Evolutionary conservation across 805 yeast species (phyloP), one percentile per base, ranked within the genome.

Genomic region (Wickerhamiella qilinensis): DNA sequence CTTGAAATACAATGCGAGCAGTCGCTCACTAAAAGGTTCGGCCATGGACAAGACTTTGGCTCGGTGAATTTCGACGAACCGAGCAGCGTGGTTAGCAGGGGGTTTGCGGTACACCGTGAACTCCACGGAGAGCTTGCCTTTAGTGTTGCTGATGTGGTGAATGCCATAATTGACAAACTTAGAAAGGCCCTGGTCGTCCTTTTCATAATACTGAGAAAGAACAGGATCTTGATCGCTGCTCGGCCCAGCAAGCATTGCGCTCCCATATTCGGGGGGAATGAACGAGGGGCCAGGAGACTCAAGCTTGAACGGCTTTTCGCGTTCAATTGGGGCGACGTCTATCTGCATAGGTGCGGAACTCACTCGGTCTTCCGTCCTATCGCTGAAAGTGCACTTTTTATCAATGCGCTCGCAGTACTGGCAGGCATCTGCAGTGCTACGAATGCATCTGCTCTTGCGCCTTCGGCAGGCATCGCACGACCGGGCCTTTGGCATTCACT

Each of bases 221-320:
- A 46, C 51, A 3, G 61, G 61, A 39, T 57, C 60, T 30, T 52
- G 56, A 20, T 54, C 60, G 16, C 55, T 49, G 14, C 55, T 46
- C 7, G 48, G 42, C 14, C 61, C 61, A 35, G 56, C 40, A 29
- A 51, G 42, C 11, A 50, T 48, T 1, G 48, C 53, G 2, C 47
- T 38, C n/a, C 46, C 50, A 34, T 45, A 51, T 4, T 44, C 51
- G 1, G 37, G 38, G 2, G 57, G 56, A 1, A 54, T 33, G 15
- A 46, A 35, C 4, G 48, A 14, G 4, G 37, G 36, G 15, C 45
- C 47, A n/a, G 38, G 29, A 16, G 43, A 47, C 2, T 30, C 33
- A 9, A 20, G 20, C 5, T 3, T 34, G 20, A 15, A 38, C 38
- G 35, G 41, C 38, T 20, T 36, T 17, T 38, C 41, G 14, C 20